phyloP scores from a whole-genome alignment of 768 basidiomycete genomes.

The Omphalotus guepiniiformis region DNA sequence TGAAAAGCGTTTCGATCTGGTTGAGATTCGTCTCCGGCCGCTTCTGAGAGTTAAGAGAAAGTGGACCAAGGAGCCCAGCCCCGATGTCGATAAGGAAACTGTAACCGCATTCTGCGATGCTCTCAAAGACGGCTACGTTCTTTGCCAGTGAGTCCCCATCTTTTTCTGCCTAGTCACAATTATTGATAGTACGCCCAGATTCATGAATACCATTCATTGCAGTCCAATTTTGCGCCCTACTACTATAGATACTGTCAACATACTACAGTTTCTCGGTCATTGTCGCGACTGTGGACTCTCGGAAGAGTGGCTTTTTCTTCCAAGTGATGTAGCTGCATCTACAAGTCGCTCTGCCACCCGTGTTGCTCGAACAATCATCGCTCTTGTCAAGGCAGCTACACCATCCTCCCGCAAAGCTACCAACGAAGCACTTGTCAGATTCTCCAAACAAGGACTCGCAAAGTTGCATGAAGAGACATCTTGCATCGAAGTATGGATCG shows the following conservation, averaged over 20 bases:
- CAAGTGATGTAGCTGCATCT: slow-evolving; percentile 44
- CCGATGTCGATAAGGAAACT: slow-evolving; percentile 12
- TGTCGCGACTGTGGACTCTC: slow-evolving; percentile 39
- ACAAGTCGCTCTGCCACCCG: slow-evolving; percentile 43
- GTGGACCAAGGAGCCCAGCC: slow-evolving; percentile 11
- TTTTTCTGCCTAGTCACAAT: background rate
- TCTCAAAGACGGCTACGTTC: slow-evolving; percentile 56
- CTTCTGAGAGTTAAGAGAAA: slow-evolving; percentile 11
- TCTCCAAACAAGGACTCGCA: slow-evolving; percentile 2
- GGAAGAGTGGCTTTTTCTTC: slow-evolving; percentile 41
- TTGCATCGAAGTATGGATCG: background rate
- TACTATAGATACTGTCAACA: slow-evolving; percentile 49
- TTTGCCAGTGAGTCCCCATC: slow-evolving; percentile 54
- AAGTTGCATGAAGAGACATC: background rate
- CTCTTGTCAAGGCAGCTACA: slow-evolving; percentile 42
- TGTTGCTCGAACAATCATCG: slow-evolving; percentile 49
- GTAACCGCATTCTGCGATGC: slow-evolving; percentile 44
- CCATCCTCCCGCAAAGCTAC: background rate
- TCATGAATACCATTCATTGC: slow-evolving; percentile 52
- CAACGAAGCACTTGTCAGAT: background rate
- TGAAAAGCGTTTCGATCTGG: slow-evolving; percentile 17
- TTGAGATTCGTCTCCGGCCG: slow-evolving; percentile 17
- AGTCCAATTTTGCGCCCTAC: slow-evolving; percentile 41
- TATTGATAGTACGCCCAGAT: slow-evolving; percentile 26
- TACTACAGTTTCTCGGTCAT: slow-evolving; percentile 49